Evolutionary conservation across 2,329 filamentous ascomycete genomes (phyloP).

Genomic region (Cordyceps pruinosa): DNA sequence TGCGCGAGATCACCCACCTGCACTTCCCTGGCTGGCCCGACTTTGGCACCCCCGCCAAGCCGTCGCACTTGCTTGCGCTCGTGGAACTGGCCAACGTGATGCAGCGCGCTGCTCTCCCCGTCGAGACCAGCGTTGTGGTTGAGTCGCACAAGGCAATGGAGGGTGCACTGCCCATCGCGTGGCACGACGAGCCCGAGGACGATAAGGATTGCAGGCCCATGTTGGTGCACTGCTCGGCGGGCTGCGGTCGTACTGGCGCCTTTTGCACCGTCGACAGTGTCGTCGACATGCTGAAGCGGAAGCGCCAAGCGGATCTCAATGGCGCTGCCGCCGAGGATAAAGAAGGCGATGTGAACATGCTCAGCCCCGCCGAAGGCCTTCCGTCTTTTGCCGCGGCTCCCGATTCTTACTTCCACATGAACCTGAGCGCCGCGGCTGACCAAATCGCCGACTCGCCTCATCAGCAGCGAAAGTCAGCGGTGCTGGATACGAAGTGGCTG

Average conservation of each 20-base stretch:
- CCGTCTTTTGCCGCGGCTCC: slow-evolving; percentile 22
- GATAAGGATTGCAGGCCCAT: slow-evolving; percentile 57
- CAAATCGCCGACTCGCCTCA: slow-evolving; percentile 5
- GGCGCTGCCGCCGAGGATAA: slow-evolving; percentile 17
- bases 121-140: slow-evolving; percentile 35
- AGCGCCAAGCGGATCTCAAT: slow-evolving; percentile 41
- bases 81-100: slow-evolving; percentile 82
- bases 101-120: slow-evolving; percentile 50
- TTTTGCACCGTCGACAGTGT: slow-evolving; percentile 97
- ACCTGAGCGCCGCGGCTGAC: not conserved
- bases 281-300: slow-evolving; percentile 92
- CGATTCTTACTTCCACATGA: slow-evolving; percentile 11
- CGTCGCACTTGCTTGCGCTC: slow-evolving; percentile 75
- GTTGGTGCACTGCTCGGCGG: slow-evolving; percentile 90
- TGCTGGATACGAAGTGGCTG: slow-evolving; percentile 57
- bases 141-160: slow-evolving; percentile 22
- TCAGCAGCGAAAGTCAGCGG: not conserved
- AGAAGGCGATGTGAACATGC: slow-evolving; percentile 44
- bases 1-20: slow-evolving; percentile 88
- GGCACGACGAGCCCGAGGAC: slow-evolving; percentile 54
- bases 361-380: slow-evolving; percentile 21
- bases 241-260: slow-evolving; percentile 89
- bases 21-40: slow-evolving; percentile 98
- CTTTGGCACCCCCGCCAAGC: slow-evolving; percentile 86
- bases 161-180: slow-evolving; percentile 32